Evolutionary conservation across 1,284 basidiomycete species (phyloP).

Genomic region (Limonomyces culmigenus): DNA sequence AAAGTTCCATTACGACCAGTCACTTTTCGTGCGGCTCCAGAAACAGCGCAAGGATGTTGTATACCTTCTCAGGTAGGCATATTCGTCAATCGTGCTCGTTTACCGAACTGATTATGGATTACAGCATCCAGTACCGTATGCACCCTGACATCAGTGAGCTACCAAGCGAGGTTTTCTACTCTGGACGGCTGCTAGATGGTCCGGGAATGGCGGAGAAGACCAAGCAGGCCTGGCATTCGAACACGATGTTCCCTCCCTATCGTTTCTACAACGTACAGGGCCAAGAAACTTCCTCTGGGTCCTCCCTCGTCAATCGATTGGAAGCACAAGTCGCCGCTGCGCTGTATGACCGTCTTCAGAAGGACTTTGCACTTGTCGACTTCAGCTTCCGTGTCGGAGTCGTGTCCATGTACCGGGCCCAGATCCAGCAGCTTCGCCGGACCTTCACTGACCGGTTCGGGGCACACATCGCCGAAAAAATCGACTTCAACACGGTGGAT

Average conservation of each 20-base stretch:
- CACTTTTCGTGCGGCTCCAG: constrained; percentile 88
- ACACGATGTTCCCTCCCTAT: constrained; percentile 74
- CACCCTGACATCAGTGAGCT: constrained; percentile 89
- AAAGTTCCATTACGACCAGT: constrained; percentile 73
- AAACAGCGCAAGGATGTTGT: constrained; percentile 65
- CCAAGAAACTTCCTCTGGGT: constrained; percentile 34
- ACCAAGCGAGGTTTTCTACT: constrained; percentile 85
- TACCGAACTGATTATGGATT: constrained; percentile 4
- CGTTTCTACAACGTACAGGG: constrained; percentile 76
- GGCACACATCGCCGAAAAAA: constrained; percentile 44
- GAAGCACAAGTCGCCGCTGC: constrained; percentile 72
- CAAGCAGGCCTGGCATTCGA: constrained; percentile 71
- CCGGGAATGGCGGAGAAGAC: constrained; percentile 82
- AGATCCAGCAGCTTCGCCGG: constrained; percentile 64
- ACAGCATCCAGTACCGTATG: constrained; percentile 98
- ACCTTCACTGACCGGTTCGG: constrained; percentile 67
- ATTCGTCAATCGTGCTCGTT: not conserved
- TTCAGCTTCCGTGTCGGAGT: constrained; percentile 76
- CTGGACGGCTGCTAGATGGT: constrained; percentile 70
- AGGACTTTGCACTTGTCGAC: constrained; percentile 46
- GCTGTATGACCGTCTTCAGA: constrained; percentile 60
- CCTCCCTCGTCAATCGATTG: constrained; percentile 65
- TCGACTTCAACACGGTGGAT: constrained; percentile 97
- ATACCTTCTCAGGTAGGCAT: constrained; percentile 71
- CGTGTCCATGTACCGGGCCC: constrained; percentile 92